Evolutionary conservation across 306 rosid genomes (phyloP).

Genomic region (barrel medic (Medicago truncatula)): DNA sequence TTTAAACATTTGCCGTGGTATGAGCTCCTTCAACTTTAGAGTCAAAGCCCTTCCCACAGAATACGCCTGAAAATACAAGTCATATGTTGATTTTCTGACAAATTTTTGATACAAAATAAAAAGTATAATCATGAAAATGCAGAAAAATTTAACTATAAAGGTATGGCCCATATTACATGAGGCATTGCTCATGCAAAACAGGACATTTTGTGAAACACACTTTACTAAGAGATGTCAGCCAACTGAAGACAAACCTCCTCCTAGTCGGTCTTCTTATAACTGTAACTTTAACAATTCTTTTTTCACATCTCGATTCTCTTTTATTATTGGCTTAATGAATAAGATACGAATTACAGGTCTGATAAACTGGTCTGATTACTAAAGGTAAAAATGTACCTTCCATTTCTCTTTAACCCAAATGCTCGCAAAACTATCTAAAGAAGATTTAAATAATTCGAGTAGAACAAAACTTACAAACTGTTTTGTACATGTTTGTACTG

Average conservation of each 20-base stretch:
- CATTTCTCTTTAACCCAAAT: no score
- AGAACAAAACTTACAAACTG: no score
- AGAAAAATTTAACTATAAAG: conserved; percentile 11
- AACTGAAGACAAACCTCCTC: neutral
- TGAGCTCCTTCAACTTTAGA: conserved; percentile 91
- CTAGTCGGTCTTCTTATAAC: neutral
- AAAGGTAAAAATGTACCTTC: no score
- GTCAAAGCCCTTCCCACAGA: conserved; percentile 95
- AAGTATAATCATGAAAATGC: conserved; percentile 15
- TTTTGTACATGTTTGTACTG: no score
- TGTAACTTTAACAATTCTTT: no score
- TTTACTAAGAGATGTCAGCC: conserved; percentile 14
- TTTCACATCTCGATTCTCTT: neutral
- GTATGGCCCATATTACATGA: neutral
- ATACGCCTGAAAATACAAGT: conserved; percentile 69
- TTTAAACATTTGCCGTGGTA: conserved; percentile 98
- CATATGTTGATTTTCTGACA: conserved; percentile 32
- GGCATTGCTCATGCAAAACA: conserved; percentile 20
- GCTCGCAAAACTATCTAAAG: no score
- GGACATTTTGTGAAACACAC: conserved; percentile 18
- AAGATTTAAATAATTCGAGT: no score
- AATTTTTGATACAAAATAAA: conserved; percentile 27
- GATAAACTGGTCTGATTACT: no score
- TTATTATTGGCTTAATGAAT: neutral
- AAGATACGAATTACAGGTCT: no score